A percentile compares a stretch with the other conserved stretches of the same genome.
These are phyloP conservation scores for Erigeron philadelphicus DNA, from an alignment of 140 eudicot genomes.

Conservation along the genomic window DNA sequence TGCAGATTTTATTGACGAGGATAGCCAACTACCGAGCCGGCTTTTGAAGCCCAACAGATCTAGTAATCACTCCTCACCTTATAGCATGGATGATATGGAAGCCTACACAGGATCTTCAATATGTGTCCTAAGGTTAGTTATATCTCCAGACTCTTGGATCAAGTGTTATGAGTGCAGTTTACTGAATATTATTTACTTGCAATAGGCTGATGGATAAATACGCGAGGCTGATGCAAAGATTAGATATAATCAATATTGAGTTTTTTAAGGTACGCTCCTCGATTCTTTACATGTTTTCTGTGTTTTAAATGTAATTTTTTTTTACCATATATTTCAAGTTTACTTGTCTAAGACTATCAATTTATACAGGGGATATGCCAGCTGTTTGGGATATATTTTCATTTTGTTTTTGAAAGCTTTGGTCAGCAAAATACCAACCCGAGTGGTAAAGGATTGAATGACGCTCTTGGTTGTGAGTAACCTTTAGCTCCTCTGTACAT, in stretches of 20 bases:
- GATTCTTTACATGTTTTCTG: not conserved
- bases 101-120: constrained; percentile 90
- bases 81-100: constrained; percentile 47
- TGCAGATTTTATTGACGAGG: constrained; percentile 98
- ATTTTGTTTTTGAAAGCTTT: constrained; percentile 71
- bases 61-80: constrained; percentile 47
- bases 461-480: constrained; percentile 51
- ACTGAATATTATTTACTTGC: constrained; percentile 27
- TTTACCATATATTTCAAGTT: constrained; percentile 7
- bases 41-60: constrained; percentile 46
- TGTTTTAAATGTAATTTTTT: constrained; percentile 12
- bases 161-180: constrained; percentile 23
- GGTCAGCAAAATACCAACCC: constrained; percentile 52
- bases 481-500: not conserved
- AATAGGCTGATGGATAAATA: constrained; percentile 90
- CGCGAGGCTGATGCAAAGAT: constrained; percentile 85
- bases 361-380: constrained; percentile 77
- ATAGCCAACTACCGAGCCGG: constrained; percentile 96
- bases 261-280: constrained; percentile 58
- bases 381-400: constrained; percentile 71
- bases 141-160: constrained; percentile 1
- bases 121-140: constrained; percentile 65
- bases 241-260: constrained; percentile 72
- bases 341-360: not conserved
- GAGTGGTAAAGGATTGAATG: constrained; percentile 56